Conservation (phyloP, 805 yeast species). For the Dipodascus albidus region DNA sequence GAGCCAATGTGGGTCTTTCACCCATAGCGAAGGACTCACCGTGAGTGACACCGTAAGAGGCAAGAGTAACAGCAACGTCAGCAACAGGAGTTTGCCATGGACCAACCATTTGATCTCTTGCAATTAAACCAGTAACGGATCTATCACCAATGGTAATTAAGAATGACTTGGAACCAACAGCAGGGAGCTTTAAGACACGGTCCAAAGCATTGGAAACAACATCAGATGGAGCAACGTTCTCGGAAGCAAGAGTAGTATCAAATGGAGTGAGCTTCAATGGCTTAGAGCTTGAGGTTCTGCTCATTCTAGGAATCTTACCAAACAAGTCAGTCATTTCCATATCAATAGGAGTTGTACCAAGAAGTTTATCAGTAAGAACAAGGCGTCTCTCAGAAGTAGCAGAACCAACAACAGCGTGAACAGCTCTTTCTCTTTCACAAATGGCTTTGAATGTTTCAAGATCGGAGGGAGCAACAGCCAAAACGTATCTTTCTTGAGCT, state of each 20-base stretch:
- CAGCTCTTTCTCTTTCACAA: slow-evolving; percentile 92
- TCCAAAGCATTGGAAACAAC: slow-evolving; percentile 51
- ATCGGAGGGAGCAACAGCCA: slow-evolving; percentile 79
- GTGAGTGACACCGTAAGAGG: slow-evolving; percentile 66
- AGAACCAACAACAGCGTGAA: slow-evolving; percentile 88
- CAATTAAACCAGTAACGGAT: slow-evolving; percentile 92
- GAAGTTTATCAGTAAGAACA: slow-evolving; percentile 64
- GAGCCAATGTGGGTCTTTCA: slow-evolving; percentile 84
- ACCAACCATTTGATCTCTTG: slow-evolving; percentile 97
- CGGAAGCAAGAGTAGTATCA: slow-evolving; percentile 9
- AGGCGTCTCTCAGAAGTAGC: slow-evolving; percentile 84
- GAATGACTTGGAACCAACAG: slow-evolving; percentile 92
- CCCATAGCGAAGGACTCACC: slow-evolving; percentile 99
- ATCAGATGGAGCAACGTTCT: slow-evolving; percentile 18
- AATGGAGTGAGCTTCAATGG: slow-evolving; percentile 35
- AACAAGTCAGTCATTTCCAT: slow-evolving; percentile 89
- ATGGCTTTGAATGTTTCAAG: slow-evolving; percentile 59
- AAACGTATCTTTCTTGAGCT: slow-evolving; percentile 94
- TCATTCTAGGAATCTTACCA: slow-evolving; percentile 96
- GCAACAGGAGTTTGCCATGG: slow-evolving; percentile 99
- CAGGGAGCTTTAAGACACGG: slow-evolving; percentile 78
- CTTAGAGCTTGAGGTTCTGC: slow-evolving; percentile 57
- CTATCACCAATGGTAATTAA: slow-evolving; percentile 97
- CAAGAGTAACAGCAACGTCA: slow-evolving; percentile 92
- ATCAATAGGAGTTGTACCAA: slow-evolving; percentile 83